Conservation (phyloP, 441 rosid genomes). For the Adansonia rubrostipa region DNA sequence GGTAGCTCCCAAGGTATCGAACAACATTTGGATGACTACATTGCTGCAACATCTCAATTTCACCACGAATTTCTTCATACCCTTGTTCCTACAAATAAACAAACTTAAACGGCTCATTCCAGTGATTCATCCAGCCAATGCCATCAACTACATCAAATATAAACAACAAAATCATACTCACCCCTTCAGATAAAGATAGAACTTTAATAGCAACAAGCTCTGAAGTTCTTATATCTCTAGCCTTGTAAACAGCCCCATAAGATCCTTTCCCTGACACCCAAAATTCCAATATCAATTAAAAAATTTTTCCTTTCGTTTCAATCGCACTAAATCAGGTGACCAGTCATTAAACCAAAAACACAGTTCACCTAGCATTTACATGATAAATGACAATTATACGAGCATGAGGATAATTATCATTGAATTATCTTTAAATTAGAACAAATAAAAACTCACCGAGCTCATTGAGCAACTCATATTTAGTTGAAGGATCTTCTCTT, state of each 20-base stretch:
- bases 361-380: constrained; percentile 4
- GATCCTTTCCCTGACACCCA: constrained; percentile 91
- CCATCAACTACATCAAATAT: background rate
- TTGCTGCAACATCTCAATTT: constrained; percentile 99
- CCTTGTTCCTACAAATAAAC: constrained; percentile 82
- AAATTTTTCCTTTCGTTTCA: background rate
- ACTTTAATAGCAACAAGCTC: constrained; percentile 99
- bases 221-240: constrained; percentile 92
- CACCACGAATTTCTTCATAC: constrained; percentile 97
- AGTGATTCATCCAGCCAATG: constrained; percentile 22
- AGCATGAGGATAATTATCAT: constrained; percentile 15
- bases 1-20: constrained; percentile 95
- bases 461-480: constrained; percentile 94
- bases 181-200: constrained; percentile 92
- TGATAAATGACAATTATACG: background rate
- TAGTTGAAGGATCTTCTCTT: constrained; percentile 85
- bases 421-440: constrained; percentile 1
- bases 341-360: background rate
- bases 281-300: constrained; percentile 25
- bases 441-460: constrained; percentile 58
- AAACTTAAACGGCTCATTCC: constrained; percentile 26
- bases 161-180: constrained; percentile 38
- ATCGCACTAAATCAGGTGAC: background rate
- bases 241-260: constrained; percentile 98
- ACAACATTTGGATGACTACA: constrained; percentile 97